A percentile compares a stretch with the other conserved stretches of the same genome.
Evolutionary conservation across 306 rosid species (phyloP).

Genomic region (Hylodesmum podocarpum): DNA sequence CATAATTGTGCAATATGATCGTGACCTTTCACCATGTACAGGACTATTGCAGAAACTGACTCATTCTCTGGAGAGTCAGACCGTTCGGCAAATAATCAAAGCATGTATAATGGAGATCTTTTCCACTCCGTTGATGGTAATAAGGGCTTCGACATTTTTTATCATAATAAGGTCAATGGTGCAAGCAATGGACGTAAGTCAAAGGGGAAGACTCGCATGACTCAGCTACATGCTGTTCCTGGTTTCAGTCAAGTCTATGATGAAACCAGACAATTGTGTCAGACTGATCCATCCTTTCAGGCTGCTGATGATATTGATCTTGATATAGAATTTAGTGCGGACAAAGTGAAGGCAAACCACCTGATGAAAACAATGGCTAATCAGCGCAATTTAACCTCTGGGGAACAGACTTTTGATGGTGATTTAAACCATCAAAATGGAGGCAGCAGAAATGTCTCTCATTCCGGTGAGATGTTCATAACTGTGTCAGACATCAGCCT

Average conservation of each 20-base stretch:
- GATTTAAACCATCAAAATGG: neutral
- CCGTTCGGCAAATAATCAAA: neutral
- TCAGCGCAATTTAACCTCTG: neutral
- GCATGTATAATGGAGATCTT: neutral
- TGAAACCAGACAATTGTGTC: neutral
- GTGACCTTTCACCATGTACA: neutral
- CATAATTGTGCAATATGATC: neutral
- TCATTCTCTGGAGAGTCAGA: neutral
- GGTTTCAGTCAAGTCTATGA: neutral
- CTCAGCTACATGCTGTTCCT: neutral
- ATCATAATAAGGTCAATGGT: neutral
- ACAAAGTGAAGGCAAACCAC: neutral
- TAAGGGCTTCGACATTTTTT: neutral
- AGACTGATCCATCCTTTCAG: neutral
- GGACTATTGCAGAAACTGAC: neutral
- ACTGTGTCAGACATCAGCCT: neutral
- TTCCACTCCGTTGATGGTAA: neutral
- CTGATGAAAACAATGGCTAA: neutral
- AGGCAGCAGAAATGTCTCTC: neutral
- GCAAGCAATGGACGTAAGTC: neutral
- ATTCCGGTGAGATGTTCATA: neutral
- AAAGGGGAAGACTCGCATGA: neutral
- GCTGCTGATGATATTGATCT: neutral
- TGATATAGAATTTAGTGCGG: neutral
- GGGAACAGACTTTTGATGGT: neutral